Percentiles rank a stretch among this genome's conserved stretches.
Conservation (phyloP, 148 eudicot species). For the Silene latifolia region DNA sequence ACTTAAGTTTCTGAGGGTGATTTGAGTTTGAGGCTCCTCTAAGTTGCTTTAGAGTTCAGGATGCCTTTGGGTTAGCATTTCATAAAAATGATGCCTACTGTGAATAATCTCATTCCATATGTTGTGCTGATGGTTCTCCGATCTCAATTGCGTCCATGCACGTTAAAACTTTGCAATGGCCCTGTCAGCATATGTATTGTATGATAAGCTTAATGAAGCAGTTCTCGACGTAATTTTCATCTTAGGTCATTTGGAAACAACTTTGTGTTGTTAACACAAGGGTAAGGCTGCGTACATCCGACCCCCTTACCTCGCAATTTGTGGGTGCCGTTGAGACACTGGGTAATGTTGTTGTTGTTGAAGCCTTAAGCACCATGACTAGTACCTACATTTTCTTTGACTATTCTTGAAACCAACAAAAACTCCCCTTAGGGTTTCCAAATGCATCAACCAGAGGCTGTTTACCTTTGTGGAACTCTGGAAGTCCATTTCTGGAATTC, state of each 20-base stretch:
- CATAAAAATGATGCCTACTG: neutral
- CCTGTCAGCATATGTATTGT: neutral
- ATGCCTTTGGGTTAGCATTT: neutral
- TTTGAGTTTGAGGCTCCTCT: neutral
- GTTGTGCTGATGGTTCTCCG: neutral
- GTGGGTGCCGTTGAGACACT: too few species aligned
- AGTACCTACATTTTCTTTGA: neutral
- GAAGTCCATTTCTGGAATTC: neutral
- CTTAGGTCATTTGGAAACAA: too few species aligned
- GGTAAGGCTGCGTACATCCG: too few species aligned
- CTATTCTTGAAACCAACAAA: neutral
- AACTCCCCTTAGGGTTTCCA: neutral
- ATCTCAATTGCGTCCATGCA: neutral
- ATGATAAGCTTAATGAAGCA: neutral
- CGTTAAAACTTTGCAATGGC: neutral
- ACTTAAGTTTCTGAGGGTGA: neutral
- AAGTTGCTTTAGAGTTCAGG: neutral
- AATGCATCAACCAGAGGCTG: neutral
- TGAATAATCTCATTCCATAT: neutral
- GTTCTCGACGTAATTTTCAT: too few species aligned
- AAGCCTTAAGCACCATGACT: neutral
- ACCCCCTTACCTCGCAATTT: too few species aligned
- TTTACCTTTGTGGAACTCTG: neutral
- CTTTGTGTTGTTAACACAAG: too few species aligned
- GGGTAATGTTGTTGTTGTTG: too few species aligned